A percentile compares a stretch with the other conserved stretches of the same genome.
Evolutionary conservation across 331 rosid genomes (phyloP).

Genomic region (Ulmus americana): DNA sequence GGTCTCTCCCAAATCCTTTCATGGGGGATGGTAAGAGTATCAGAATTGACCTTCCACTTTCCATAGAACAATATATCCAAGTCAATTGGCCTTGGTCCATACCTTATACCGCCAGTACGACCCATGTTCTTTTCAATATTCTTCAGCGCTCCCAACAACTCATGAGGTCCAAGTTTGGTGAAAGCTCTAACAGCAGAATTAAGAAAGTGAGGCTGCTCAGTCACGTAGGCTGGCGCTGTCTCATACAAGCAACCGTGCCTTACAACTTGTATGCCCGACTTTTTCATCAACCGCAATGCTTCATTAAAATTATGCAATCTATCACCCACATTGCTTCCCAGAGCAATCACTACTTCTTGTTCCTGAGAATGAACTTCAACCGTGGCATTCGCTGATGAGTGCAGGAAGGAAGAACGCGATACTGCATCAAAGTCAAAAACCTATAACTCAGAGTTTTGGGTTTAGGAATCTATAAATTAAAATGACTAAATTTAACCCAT

Average conservation of each 20-base stretch:
- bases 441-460: too few relatives aligned
- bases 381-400: slow-evolving; percentile 31
- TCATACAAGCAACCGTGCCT: slow-evolving; percentile 86
- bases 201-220: slow-evolving; percentile 74
- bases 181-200: slow-evolving; percentile 80
- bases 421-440: slow-evolving; percentile 37
- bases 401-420: slow-evolving; percentile 31
- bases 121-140: slow-evolving; percentile 69
- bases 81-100: slow-evolving; percentile 90
- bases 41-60: slow-evolving; percentile 52
- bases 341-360: slow-evolving; percentile 87
- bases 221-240: slow-evolving; percentile 80
- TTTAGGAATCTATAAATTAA: too few relatives aligned
- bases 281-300: slow-evolving; percentile 68
- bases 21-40: slow-evolving; percentile 64
- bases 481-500: too few relatives aligned
- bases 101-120: slow-evolving; percentile 62
- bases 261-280: slow-evolving; percentile 53
- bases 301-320: slow-evolving; percentile 67
- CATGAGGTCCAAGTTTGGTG: slow-evolving; percentile 83
- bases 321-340: slow-evolving; percentile 84
- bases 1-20: slow-evolving; percentile 95
- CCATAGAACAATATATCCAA: slow-evolving; percentile 83
- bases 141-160: slow-evolving; percentile 59
- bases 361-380: slow-evolving; percentile 59